Conservation (phyloP, 2,329 filamentous ascomycete species). For the Ophiocordyceps camponoti-leonardi region DNA sequence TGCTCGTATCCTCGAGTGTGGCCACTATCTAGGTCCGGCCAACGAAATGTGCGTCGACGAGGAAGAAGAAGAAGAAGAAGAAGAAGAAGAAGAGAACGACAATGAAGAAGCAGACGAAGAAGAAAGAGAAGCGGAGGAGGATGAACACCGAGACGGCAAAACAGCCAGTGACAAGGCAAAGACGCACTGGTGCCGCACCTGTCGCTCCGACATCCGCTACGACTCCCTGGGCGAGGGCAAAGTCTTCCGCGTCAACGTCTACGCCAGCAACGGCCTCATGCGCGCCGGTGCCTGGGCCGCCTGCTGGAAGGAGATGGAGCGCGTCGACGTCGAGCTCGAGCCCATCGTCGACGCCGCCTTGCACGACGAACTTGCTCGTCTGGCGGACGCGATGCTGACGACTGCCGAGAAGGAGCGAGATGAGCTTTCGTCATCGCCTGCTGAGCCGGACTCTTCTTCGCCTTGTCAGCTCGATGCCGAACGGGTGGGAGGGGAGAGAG, state of each 20-base stretch:
- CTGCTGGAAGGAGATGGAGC: conserved; percentile 95
- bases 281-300: conserved; percentile 79
- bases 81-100: conserved; percentile 11
- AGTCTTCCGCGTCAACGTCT: conserved; percentile 70
- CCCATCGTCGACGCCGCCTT: conserved; percentile 47
- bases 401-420: conserved; percentile 11
- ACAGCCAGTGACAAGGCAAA: background rate
- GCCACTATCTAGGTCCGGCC: conserved; percentile 53
- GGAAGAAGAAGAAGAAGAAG: conserved; percentile 20
- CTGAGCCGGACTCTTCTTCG: background rate
- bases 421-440: background rate
- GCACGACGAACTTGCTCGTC: conserved; percentile 41
- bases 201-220: conserved; percentile 34
- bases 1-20: conserved; percentile 58
- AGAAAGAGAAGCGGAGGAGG: background rate
- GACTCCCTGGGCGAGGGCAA: conserved; percentile 35
- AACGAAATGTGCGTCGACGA: conserved; percentile 30
- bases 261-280: conserved; percentile 91
- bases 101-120: background rate
- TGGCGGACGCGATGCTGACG: conserved; percentile 20
- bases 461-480: background rate
- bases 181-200: conserved; percentile 39
- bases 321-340: conserved; percentile 86
- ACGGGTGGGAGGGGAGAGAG: background rate
- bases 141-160: background rate